Evolutionary conservation across 2,329 filamentous ascomycete species (phyloP), one percentile per base, ranked within the genome.

Genomic region (Phyllosticta citribraziliensis): DNA sequence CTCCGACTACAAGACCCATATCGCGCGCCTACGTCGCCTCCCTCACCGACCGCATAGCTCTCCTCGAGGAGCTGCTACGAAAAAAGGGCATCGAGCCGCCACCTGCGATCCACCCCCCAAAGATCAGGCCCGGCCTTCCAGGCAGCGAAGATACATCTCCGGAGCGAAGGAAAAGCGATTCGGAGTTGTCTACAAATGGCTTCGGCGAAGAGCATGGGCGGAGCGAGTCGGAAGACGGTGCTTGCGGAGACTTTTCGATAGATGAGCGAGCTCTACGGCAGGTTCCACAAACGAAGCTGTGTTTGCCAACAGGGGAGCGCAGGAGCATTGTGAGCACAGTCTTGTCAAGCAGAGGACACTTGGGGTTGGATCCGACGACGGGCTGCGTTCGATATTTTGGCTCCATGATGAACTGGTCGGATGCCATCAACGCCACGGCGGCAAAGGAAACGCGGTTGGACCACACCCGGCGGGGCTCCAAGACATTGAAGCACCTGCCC

Each of bases 11-110:
- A 40, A 83, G 81, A 47, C 81, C 81, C 8, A 82, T 83, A 35
- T 83, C 80, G 20, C 80, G 82, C 67, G 81, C 81, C 58, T 84
- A 83, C 69, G 82, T 82, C 76, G 79, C 78, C 51, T 83, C 80
- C 1, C 72, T 84, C 11, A 80, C 80, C n/a, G 79, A 80, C 24
- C 76, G 81, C 4, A 81, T 83, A 52, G 72, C 75, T 8, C 65
- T 83, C 63, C 73, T 84, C 0, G 81, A 84, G 70, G 70, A 70
- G 17, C 75, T 83, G 76, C 74, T 84, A 3, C 67, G 76, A 61
- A 79, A 82, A 50, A 76, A 75, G 35, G 81, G 80, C 56, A 74
- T 79, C 19, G 73, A 75, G 1, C 75, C 78, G 22, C 81, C 81
- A 10, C 78, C 79, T 14, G 79, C 80, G 14, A 73, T 75, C 47